phyloP scores from a whole-genome alignment of 148 eudicot genomes.

The Fagopyrum homotropicum region DNA sequence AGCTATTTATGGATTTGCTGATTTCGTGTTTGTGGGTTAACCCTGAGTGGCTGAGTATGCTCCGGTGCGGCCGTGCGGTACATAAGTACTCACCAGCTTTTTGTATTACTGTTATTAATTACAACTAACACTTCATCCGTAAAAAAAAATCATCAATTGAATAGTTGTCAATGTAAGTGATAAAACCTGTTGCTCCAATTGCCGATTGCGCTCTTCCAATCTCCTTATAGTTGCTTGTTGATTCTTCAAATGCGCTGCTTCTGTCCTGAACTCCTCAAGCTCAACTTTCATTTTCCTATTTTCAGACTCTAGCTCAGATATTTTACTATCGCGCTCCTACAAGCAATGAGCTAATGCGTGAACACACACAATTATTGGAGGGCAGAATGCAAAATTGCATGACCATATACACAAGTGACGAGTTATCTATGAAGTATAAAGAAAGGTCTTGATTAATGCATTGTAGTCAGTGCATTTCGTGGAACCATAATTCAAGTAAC shows the following conservation, averaged over 20 bases:
- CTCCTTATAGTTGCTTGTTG: conserved; percentile 98
- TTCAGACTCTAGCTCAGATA: conserved; percentile 86
- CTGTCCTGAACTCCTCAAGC: conserved; percentile 93
- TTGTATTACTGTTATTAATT: neutral
- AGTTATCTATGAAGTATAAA: neutral
- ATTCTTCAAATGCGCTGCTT: conserved; percentile 92
- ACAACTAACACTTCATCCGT: neutral
- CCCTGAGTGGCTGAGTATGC: neutral
- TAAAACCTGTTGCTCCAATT: conserved; percentile 83
- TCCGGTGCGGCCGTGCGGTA: neutral
- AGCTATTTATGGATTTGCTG: neutral
- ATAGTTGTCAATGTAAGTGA: neutral
- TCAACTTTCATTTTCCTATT: conserved; percentile 95
- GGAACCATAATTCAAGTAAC: neutral
- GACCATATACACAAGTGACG: neutral
- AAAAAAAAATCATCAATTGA: neutral
- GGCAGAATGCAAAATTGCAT: neutral
- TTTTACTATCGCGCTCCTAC: conserved; percentile 74
- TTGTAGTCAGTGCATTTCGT: neutral
- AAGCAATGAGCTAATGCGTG: conserved; percentile 15
- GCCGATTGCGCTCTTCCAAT: conserved; percentile 97
- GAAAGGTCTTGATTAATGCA: neutral
- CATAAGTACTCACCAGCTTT: neutral
- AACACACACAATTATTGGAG: neutral
- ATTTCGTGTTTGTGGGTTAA: neutral